Evolutionary conservation across 2,329 filamentous ascomycete species (phyloP).

Genomic region (Stagonosporopsis cucurbitacearum): DNA sequence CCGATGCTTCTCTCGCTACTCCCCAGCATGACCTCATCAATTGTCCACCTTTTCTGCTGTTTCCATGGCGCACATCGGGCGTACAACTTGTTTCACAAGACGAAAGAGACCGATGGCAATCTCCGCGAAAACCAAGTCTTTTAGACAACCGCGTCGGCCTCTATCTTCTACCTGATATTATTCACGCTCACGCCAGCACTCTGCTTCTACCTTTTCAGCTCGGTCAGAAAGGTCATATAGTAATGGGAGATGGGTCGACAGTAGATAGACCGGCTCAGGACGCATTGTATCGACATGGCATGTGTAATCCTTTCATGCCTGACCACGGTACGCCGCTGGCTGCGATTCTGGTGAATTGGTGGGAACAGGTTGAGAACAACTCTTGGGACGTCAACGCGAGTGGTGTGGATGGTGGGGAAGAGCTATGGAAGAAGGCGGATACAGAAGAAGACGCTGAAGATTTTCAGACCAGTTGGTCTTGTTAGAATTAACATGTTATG

Average conservation of each 20-base stretch:
- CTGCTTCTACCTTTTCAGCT: conserved; percentile 9
- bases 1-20: conserved; percentile 5
- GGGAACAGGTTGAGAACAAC: neutral
- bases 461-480: conserved; percentile 3
- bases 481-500: conserved; percentile 1
- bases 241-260: conserved; percentile 1
- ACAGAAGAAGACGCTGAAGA: conserved; percentile 3
- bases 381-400: conserved; percentile 1
- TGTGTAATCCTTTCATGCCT: conserved; percentile 3
- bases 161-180: conserved; percentile 1
- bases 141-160: conserved; percentile 7
- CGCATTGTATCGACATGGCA: conserved; percentile 1
- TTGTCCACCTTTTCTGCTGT: conserved; percentile 6
- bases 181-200: neutral
- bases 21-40: conserved; percentile 3
- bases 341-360: conserved; percentile 3
- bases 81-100: conserved; percentile 2
- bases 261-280: conserved; percentile 1
- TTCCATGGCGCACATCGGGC: conserved; percentile 3
- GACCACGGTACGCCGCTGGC: conserved; percentile 3
- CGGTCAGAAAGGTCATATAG: conserved; percentile 1
- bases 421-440: conserved; percentile 4
- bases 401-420: conserved; percentile 2
- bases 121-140: neutral
- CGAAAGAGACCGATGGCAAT: conserved; percentile 1